Conservation (phyloP, 345 rosid species). For the Lumnitzera racemosa region DNA sequence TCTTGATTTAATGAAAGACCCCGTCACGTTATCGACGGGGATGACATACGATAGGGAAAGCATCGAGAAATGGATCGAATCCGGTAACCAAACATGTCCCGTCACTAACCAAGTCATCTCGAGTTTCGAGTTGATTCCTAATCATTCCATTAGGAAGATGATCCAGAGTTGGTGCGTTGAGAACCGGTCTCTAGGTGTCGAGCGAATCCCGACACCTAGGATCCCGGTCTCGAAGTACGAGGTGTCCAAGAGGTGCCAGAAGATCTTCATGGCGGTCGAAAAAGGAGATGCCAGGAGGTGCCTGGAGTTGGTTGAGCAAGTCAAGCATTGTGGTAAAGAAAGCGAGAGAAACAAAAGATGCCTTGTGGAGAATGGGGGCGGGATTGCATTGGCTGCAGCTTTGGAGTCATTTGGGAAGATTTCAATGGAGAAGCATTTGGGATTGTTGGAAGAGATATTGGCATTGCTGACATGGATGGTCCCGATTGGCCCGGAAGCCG, state of each 20-base stretch:
- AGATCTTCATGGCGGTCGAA: constrained; percentile 8
- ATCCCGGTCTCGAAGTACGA: constrained; percentile 21
- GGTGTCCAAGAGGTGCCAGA: constrained; percentile 17
- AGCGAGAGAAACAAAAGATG: constrained; percentile 28
- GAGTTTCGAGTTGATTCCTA: constrained; percentile 23
- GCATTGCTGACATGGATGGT: constrained; percentile 17
- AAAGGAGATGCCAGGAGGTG: constrained; percentile 21
- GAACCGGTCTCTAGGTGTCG: constrained; percentile 21
- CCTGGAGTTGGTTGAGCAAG: constrained; percentile 14
- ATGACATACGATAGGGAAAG: constrained; percentile 34
- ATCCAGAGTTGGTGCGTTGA: constrained; percentile 34
- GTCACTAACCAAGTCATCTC: constrained; percentile 15
- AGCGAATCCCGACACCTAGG: constrained; percentile 32
- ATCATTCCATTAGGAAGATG: constrained; percentile 26
- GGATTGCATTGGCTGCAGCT: constrained; percentile 11
- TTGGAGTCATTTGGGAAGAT: constrained; percentile 18
- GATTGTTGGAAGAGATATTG: constrained; percentile 21
- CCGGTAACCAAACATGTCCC: constrained; percentile 29
- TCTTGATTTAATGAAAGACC: constrained; percentile 34
- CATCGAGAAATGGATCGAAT: constrained; percentile 34
- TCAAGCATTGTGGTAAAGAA: constrained; percentile 25
- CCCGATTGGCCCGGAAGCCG: constrained; percentile 18
- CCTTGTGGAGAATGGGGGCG: constrained; percentile 13
- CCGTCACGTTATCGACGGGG: constrained; percentile 29
- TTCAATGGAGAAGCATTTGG: constrained; percentile 13